Percentiles rank a stretch among this genome's conserved stretches.
phyloP scores from a whole-genome alignment of 805 yeast species.

The Spathaspora arborariae region DNA sequence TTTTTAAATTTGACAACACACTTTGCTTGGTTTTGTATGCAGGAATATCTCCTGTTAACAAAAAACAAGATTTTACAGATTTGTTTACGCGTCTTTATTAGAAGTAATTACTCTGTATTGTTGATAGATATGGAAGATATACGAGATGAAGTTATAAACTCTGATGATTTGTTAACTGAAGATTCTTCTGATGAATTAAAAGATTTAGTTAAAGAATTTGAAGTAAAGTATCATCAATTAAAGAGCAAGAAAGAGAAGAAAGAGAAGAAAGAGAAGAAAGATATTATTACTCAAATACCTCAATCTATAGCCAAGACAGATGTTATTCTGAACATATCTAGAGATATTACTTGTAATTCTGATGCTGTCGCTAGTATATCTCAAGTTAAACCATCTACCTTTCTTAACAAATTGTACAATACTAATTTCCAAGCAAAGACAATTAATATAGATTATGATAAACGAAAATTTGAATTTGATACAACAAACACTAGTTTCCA shows the following conservation, averaged over 20 bases:
- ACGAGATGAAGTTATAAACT: conserved; percentile 19
- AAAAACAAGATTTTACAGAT: not conserved
- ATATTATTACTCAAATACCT: conserved; percentile 13
- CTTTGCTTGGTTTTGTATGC: not conserved
- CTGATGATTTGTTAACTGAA: conserved; percentile 32
- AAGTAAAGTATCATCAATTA: conserved; percentile 12
- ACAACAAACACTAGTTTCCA: conserved; percentile 7
- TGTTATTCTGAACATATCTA: not conserved
- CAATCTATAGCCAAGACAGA: not conserved
- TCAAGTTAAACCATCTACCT: conserved; percentile 11
- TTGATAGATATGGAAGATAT: conserved; percentile 28
- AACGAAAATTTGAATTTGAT: conserved; percentile 24
- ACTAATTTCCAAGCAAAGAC: conserved; percentile 7
- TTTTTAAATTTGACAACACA: not conserved
- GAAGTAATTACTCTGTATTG: not conserved
- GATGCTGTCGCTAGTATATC: not conserved
- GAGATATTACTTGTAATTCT: not conserved
- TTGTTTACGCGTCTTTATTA: not conserved
- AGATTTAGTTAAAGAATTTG: conserved; percentile 36
- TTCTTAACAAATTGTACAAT: conserved; percentile 17
- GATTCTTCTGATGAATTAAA: conserved; percentile 36
- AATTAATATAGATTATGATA: conserved; percentile 17
- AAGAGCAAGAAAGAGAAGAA: conserved; percentile 5
- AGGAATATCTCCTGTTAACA: not conserved
- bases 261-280: not conserved